A percentile compares a stretch with the other conserved stretches of the same genome.
Conservation (phyloP, 148 eudicot species). For the Salicornia ramosissima region DNA sequence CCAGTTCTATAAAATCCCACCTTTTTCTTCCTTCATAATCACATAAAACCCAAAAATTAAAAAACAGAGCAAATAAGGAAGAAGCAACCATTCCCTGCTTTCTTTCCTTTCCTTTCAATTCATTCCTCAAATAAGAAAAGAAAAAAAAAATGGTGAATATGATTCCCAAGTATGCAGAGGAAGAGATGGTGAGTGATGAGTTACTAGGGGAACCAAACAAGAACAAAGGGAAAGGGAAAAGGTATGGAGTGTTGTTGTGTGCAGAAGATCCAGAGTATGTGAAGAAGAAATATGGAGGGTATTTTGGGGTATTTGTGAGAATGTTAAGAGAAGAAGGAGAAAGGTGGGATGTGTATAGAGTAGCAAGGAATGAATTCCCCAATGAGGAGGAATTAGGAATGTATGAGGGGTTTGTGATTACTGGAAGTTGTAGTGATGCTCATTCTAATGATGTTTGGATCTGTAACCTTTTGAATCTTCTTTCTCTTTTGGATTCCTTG, state of each 20-base stretch:
- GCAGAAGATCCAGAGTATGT: constrained; percentile 86
- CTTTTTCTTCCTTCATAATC: background rate
- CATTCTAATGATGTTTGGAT: constrained; percentile 73
- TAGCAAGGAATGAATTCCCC: constrained; percentile 58
- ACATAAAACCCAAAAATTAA: background rate
- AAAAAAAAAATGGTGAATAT: constrained; percentile 28
- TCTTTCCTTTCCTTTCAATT: constrained; percentile 4
- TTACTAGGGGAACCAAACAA: background rate
- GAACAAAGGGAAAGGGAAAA: constrained; percentile 4
- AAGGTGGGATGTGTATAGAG: constrained; percentile 57
- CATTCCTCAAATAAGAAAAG: background rate
- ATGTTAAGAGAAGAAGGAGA: constrained; percentile 83
- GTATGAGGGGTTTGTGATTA: constrained; percentile 80
- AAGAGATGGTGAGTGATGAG: background rate
- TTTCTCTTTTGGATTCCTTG: constrained; percentile 48
- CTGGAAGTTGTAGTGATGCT: constrained; percentile 91
- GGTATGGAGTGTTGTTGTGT: constrained; percentile 60
- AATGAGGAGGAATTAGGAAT: constrained; percentile 42
- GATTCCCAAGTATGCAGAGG: constrained; percentile 16
- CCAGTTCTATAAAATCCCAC: constrained; percentile 6
- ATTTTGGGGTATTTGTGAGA: constrained; percentile 67
- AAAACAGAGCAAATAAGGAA: background rate
- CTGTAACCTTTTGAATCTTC: constrained; percentile 42
- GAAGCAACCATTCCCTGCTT: background rate
- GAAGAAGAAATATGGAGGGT: constrained; percentile 74